Evolutionary conservation across 805 yeast species (phyloP).

Genomic region (Limtongozyma cylindracea): DNA sequence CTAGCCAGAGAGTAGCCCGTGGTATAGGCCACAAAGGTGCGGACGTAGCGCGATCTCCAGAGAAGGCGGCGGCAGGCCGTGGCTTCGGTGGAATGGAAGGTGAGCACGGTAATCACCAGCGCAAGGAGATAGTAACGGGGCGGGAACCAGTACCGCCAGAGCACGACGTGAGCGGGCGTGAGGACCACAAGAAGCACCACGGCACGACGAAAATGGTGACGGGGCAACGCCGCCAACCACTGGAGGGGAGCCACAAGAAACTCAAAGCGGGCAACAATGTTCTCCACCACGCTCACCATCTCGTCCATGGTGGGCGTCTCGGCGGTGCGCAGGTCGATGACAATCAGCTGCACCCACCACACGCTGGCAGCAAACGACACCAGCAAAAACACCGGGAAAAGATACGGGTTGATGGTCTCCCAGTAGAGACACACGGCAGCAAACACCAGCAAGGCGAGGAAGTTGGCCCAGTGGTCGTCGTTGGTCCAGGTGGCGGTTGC

Average conservation of each 20-base stretch:
- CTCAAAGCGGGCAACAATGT: slow-evolving; percentile 16
- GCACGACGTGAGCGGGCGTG: slow-evolving; percentile 17
- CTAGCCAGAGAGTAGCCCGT: too few species aligned
- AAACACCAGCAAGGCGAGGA: slow-evolving; percentile 13
- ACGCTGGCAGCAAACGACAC: slow-evolving; percentile 12
- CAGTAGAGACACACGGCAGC: slow-evolving; percentile 17
- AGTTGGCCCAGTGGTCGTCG: slow-evolving; percentile 19
- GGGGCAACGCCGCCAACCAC: slow-evolving; percentile 6
- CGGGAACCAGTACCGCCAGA: slow-evolving; percentile 9
- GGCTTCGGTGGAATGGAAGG: too few species aligned
- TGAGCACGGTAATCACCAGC: slow-evolving; percentile 11
- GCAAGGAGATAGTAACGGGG: slow-evolving; percentile 11
- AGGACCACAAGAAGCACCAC: too few species aligned
- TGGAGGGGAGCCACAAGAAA: slow-evolving; percentile 14
- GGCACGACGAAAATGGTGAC: too few species aligned
- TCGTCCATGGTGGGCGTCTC: slow-evolving; percentile 28
- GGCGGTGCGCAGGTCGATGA: slow-evolving; percentile 14
- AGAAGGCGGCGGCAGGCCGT: too few species aligned
- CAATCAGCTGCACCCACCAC: slow-evolving; percentile 18
- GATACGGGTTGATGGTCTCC: slow-evolving; percentile 9
- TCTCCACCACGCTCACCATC: slow-evolving; percentile 18
- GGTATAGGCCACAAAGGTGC: too few species aligned
- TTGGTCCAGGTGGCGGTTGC: slow-evolving; percentile 30
- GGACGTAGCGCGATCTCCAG: too few species aligned
- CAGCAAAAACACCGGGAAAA: slow-evolving; percentile 14